Base-by-base conservation (phyloP, 176 grass and related monocot genomes). In the Carex pumila region DNA sequence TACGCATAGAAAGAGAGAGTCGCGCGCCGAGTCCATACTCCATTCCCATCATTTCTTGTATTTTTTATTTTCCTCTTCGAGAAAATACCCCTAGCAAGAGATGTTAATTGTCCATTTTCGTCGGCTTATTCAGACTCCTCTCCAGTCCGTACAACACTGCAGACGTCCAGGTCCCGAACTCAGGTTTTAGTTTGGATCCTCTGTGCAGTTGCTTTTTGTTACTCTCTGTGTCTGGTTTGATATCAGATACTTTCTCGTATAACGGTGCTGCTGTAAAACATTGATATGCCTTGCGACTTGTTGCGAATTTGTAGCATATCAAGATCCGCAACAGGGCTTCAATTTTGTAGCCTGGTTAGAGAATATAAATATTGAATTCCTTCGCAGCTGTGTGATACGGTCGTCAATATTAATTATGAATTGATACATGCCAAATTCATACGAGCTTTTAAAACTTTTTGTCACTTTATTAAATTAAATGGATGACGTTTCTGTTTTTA, bases 41-140 rank as follows among this genome's bases (percentile, higher is more conserved):
- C 57, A 50, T 73, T 36, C 34, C 37, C 32, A 7, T 17, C 13
- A 39, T 39, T 9, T 18, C 2, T 18, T 36, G 1, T 36, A 25
- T 25, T 25, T 25, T 25, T 25, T 25, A 25, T 39, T 67, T 69
- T 69, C 8, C 8, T 60, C 17, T 60, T 60, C 18, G 5, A 6
- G 32, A 37, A 69, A 39, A 69, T 69, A 69, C 5, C 31, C 65
- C 12, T 8, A 69, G 5, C 31, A 53, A 79, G 59, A 49, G 19
- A 61, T 62, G 55, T 61, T 49, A 80, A 62, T 32, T 83, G 61
- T 83, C 62, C 60, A 67, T 83, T 83, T 65, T 17, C 31, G 61
- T 66, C 21, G 39, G 3, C 61, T 15, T 19, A 34, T 32, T 67
- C 21, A 11, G 18, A 22, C 62, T 63, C 55, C 32, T 63, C 79